phyloP scores from a whole-genome alignment of 2,329 filamentous ascomycete genomes.

The Coniochaeta sp. region DNA sequence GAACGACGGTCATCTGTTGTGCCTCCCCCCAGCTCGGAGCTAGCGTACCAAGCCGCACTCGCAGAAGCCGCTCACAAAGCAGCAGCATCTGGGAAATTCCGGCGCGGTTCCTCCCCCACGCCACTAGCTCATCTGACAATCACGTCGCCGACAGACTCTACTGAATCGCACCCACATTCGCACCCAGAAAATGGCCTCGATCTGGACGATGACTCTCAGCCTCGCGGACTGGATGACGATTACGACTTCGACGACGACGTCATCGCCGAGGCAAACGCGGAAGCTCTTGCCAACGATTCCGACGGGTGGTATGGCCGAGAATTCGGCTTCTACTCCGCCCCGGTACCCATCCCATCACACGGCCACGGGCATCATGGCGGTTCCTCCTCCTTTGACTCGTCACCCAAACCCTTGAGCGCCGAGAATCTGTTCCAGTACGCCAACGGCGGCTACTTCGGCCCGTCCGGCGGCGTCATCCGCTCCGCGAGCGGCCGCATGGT shows the following conservation, averaged over 20 bases:
- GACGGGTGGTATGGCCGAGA: constrained; percentile 95
- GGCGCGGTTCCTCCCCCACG: constrained; percentile 44
- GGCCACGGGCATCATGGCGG: constrained; percentile 30
- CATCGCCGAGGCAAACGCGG: constrained; percentile 91
- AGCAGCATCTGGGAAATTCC: constrained; percentile 67
- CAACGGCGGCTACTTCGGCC: constrained; percentile 85
- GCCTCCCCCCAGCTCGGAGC: constrained; percentile 22
- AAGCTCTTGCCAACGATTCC: constrained; percentile 82
- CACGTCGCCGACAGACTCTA: constrained; percentile 22
- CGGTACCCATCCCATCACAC: constrained; percentile 31
- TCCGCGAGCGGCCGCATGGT: constrained; percentile 66
- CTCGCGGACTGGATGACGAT: constrained; percentile 48
- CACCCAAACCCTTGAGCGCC: constrained; percentile 16
- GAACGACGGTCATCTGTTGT: constrained; percentile 3
- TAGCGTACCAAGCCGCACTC: constrained; percentile 73
- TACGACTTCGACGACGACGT: constrained; percentile 80
- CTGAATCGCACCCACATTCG: constrained; percentile 12
- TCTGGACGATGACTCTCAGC: constrained; percentile 45
- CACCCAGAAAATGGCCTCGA: constrained; percentile 19
- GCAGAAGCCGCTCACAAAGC: constrained; percentile 75
- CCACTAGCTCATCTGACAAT: constrained; percentile 23
- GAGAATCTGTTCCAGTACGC: constrained; percentile 50
- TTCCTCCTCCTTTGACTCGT: constrained; percentile 6
- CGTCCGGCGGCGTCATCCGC: constrained; percentile 56
- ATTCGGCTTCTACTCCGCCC: constrained; percentile 85